Base-by-base conservation (phyloP, 805 yeast genomes). In the Cyberlindnera saturnus region DNA sequence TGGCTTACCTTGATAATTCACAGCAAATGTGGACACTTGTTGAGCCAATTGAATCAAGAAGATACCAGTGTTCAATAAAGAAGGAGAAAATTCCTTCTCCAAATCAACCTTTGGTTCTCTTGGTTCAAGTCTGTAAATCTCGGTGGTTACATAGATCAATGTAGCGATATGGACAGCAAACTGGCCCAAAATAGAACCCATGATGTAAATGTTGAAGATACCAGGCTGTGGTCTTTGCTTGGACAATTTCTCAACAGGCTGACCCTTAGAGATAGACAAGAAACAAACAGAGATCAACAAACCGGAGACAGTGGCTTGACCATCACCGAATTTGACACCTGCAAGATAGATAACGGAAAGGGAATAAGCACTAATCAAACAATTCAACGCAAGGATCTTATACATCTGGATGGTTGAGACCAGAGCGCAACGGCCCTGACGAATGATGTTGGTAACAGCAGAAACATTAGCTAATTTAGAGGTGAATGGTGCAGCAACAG, bases 371-470 rank as follows among this genome's bases (percentile, higher is more conserved):
- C 95, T 83, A 66, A 93, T 89, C 71, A 93, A 74, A 77, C 98
- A 93, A 66, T 93, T 93, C 70, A 93, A 75, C 0, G 99, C 99
- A 62, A 93, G 71, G 59, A 93, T 93, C 71, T 93, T 93, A 77
- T 93, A 93, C 99, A 93, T 93, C 70, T 93, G 99, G 61, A 93
- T 90, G 8, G 99, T 93, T 15, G 96, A 87, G 36, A 93, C 96
- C 53, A 93, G 74, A 7, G 99, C 96, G 73, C 96, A 87, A 68
- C 99, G 88, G 52, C 99, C 99, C 73, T 93, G 97, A 67, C 99
- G 89, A 53, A 93, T 79, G 52, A 93, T 86, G 61, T 89, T 83
- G 41, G 96, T 86, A 43, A 93, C 96, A 43, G 99, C 83, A 43
- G 90, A 77, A 29, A 93, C 99, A 59, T 84, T 86, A 20, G 96